Evolutionary conservation across 2,329 filamentous ascomycete species (phyloP).

Genomic region (Ophiobolus disseminans): DNA sequence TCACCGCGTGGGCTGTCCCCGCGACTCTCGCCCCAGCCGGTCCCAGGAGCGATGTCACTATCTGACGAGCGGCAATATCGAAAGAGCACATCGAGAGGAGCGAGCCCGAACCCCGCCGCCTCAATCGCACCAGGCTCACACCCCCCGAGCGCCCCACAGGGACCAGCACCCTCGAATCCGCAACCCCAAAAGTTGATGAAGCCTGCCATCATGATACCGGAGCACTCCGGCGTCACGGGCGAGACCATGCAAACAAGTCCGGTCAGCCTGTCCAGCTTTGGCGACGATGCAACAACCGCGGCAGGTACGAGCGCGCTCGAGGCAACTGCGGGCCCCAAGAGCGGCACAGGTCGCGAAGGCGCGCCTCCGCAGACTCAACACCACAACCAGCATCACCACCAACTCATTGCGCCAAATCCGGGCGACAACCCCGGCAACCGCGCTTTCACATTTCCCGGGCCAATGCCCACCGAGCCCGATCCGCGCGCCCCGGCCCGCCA

Average conservation of each 20-base stretch:
- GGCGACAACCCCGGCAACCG: constrained; percentile 55
- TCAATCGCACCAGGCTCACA: constrained; percentile 55
- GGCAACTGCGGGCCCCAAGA: constrained; percentile 56
- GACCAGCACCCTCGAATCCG: constrained; percentile 56
- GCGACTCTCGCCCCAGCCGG: constrained; percentile 49
- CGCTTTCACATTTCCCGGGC: constrained; percentile 70
- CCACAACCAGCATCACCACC: constrained; percentile 37
- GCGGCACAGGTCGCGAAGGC: constrained; percentile 45
- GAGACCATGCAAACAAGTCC: constrained; percentile 60
- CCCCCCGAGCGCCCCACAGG: constrained; percentile 52
- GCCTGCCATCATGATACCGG: constrained; percentile 56
- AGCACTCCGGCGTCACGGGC: constrained; percentile 47
- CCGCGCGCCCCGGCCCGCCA: constrained; percentile 62
- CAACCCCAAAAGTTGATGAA: constrained; percentile 57
- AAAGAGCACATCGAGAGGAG: constrained; percentile 52
- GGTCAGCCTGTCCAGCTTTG: constrained; percentile 62
- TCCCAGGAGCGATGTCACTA: constrained; percentile 58
- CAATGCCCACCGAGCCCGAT: constrained; percentile 56
- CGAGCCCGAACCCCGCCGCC: constrained; percentile 57
- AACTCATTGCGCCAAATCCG: constrained; percentile 45
- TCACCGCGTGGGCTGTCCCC: constrained; percentile 52
- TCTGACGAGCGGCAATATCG: constrained; percentile 56
- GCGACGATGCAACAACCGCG: constrained; percentile 57
- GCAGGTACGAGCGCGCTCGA: constrained; percentile 60
- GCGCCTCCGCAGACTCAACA: constrained; percentile 45